Percentiles rank a stretch among this genome's conserved stretches.
Evolutionary conservation across 805 yeast genomes (phyloP).

Genomic region (Candida pseudofarinosa): DNA sequence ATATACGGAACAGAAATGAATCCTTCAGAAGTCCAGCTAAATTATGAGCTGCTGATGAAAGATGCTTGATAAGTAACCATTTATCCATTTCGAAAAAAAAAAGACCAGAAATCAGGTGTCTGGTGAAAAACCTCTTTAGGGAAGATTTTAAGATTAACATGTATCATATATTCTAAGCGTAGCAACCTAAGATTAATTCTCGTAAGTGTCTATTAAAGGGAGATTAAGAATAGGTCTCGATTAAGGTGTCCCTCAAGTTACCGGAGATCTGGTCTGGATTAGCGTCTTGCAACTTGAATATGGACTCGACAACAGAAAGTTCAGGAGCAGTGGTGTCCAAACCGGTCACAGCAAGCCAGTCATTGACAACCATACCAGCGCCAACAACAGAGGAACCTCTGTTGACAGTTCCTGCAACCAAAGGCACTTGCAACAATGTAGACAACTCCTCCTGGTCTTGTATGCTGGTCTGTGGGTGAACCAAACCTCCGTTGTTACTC

Average conservation of each 20-base stretch:
- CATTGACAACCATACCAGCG: conserved; percentile 98
- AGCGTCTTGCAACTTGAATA: conserved; percentile 88
- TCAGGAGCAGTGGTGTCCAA: conserved; percentile 98
- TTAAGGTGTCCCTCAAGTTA: conserved; percentile 84
- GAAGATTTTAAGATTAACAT: no score
- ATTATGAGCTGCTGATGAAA: no score
- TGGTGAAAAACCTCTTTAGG: no score
- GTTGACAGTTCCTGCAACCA: conserved; percentile 97
- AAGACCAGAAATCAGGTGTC: no score
- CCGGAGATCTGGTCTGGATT: conserved; percentile 83
- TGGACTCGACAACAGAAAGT: conserved; percentile 92
- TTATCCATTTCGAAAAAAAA: no score
- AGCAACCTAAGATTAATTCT: background rate
- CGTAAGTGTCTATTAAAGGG: background rate
- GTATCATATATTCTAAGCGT: background rate
- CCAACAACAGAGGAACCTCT: conserved; percentile 98
- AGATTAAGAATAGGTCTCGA: conserved; percentile 76
- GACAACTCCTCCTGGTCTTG: conserved; percentile 98
- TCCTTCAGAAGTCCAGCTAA: background rate
- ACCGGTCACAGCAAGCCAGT: conserved; percentile 96
- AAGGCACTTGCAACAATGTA: conserved; percentile 91
- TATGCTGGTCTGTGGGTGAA: conserved; percentile 94
- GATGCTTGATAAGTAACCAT: no score
- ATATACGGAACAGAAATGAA: background rate
- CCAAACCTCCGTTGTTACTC: conserved; percentile 96